Base-by-base conservation (phyloP, 805 yeast genomes). In the Nakazawaea holstii region DNA sequence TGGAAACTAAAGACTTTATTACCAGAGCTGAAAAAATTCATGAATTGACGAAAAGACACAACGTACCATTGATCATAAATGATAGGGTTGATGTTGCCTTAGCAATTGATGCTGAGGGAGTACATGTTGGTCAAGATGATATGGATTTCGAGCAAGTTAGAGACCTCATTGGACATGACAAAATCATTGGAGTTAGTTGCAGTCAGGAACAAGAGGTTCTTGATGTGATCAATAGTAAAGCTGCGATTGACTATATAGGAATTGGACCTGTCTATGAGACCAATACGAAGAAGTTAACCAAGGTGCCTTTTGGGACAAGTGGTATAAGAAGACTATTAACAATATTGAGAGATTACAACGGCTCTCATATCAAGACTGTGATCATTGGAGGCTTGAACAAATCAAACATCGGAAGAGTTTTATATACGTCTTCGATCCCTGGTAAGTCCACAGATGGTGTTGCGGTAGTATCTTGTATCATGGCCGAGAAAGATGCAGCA, bases 101-200 rank as follows among this genome's bases (percentile, higher is more conserved):
- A 39, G 97, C 97, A 0, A 73, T 88, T 48, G 94, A 77, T 55
- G 95, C 95, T 2, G 96, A 88, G 53, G 96, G 96, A 32, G 84
- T 91, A 8, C 97, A 90, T 67, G 87, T 90, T 17, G 97, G 97
- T 0, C 97, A 90, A 62, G 90, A 83, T 45, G 97, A 90, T 59
- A 87, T 90, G 87, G 74, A 76, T 9, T 79, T 79, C 1, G 56
- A 56, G 1, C 55, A 73, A 35, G 94, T 79, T 1, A 65, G 97
- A 33, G 58, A 68, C 55, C 58, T 88, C 30, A 63, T 89, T 10
- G 96, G 97, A 0, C 78, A 82, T 0, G 73, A 78, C 48, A 88
- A 84, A 65, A 81, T 90, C 49, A 60, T 90, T 40, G 97, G 97
- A 0, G 81, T 91, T 49, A 81, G 91, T 36, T 84, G 88, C 26